Evolutionary conservation across 345 rosid species (phyloP), one percentile per base, ranked within the genome.

Genomic region (Salix udensis): DNA sequence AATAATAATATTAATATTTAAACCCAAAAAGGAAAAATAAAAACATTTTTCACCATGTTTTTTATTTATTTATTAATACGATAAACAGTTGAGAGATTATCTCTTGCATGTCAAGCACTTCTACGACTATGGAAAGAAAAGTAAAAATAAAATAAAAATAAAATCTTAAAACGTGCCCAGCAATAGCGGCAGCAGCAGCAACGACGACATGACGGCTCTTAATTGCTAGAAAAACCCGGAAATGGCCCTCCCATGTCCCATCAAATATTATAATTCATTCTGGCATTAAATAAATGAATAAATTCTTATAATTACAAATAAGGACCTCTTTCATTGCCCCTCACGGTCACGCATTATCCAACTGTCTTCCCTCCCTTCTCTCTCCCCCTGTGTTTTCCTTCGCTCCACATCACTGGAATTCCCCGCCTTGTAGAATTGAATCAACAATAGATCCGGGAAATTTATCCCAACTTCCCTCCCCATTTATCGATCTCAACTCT

Each of bases 381-480:
- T 62, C 68, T 62, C n/a, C 6, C 10, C 26, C 14, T 18, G 34
- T 24, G 24, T 8, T 31, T 40, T 34, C 55, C 55, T 6, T 5
- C 44, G 14, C 62, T n/a, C 4, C 28, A 42, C 14, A 42, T 42
- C 14, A 10, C 46, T 1, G 24, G 34, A 65, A 34, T 75, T 66
- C 71, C 67, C 50, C 64, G 60, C 24, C 55, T n/a, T 16, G 39
- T 67, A 15, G 67, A 58, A 23, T 30, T 53, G 34, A 50, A 48
- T 34, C 44, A 66, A 75, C 77, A 24, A 58, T 48, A 40, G 31
- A 66, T 75, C 77, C 26, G 52, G 18, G 37, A 65, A 75, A 48
- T 64, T 21, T 14, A 19, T 62, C 28, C 64, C 23, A 55, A 46
- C 36, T 26, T 31, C 39, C 37, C 46, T 75, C 50, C 24, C 19